A percentile compares a stretch with the other conserved stretches of the same genome.
Evolutionary conservation across 805 yeast species (phyloP).

Genomic region (Candida nonsorbophila): DNA sequence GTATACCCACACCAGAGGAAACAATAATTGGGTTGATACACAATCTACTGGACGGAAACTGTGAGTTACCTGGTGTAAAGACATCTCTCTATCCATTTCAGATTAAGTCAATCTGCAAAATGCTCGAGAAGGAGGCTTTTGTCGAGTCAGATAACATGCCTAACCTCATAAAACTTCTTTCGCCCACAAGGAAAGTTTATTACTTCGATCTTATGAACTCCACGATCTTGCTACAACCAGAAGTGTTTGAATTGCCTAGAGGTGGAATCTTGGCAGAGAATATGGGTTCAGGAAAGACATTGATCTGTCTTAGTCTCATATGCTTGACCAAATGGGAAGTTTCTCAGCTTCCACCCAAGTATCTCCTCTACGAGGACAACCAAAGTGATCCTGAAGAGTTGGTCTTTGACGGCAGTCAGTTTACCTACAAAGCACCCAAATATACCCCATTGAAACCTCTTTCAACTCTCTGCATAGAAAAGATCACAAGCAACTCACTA

Average conservation of each 20-base stretch:
- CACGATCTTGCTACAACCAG: conserved; percentile 31
- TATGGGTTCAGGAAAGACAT: conserved; percentile 66
- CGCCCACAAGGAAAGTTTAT: conserved; percentile 14
- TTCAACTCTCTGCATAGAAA: conserved; percentile 36
- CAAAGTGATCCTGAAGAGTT: conserved; percentile 1
- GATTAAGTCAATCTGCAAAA: conserved; percentile 52
- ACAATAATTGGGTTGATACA: conserved; percentile 11
- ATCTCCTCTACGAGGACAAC: background rate
- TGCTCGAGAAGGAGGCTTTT: conserved; percentile 49
- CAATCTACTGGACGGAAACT: conserved; percentile 10
- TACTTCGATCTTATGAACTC: conserved; percentile 32
- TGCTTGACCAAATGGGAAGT: conserved; percentile 51
- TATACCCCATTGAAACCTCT: conserved; percentile 9
- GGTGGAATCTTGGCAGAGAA: conserved; percentile 65
- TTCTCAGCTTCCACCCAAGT: conserved; percentile 19
- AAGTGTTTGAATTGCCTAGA: conserved; percentile 41
- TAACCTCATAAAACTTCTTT: conserved; percentile 19
- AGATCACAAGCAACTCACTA: conserved; percentile 42
- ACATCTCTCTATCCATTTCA: conserved; percentile 55
- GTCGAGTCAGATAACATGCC: conserved; percentile 29
- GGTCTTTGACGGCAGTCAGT: conserved; percentile 1
- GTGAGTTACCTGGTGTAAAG: conserved; percentile 35
- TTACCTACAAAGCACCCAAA: background rate
- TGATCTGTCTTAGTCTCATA: conserved; percentile 53
- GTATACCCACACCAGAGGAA: conserved; percentile 12